A percentile compares a stretch with the other conserved stretches of the same genome.
Conservation (phyloP, 805 yeast species). For the Komagataella pastoris region DNA sequence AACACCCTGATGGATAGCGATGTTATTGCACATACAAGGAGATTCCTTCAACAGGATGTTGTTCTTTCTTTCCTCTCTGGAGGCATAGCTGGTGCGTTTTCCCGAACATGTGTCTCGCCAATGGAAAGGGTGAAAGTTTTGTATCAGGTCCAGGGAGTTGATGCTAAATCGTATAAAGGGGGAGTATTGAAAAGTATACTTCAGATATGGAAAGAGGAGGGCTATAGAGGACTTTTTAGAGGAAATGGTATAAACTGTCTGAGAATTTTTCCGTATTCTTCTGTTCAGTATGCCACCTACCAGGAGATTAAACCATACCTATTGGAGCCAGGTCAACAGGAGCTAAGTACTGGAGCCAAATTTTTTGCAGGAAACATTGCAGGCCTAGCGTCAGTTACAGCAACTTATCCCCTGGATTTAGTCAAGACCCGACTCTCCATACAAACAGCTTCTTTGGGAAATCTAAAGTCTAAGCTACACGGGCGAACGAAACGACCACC, state of each 20-base stretch:
- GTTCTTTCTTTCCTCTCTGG: slow-evolving; percentile 59
- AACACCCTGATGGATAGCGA: background rate
- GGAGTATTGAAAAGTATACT: slow-evolving; percentile 67
- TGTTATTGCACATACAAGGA: background rate
- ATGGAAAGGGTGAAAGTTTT: slow-evolving; percentile 89
- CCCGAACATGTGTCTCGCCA: slow-evolving; percentile 89
- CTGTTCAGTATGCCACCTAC: slow-evolving; percentile 84
- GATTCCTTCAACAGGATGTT: slow-evolving; percentile 28
- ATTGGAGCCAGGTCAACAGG: slow-evolving; percentile 10
- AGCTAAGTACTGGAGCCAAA: slow-evolving; percentile 42
- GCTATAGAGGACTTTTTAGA: slow-evolving; percentile 77
- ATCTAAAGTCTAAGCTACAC: slow-evolving; percentile 27
- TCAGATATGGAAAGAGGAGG: slow-evolving; percentile 82
- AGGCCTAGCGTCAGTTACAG: slow-evolving; percentile 67
- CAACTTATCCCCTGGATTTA: slow-evolving; percentile 86
- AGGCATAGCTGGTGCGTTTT: slow-evolving; percentile 68
- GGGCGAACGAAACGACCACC: slow-evolving; percentile 37
- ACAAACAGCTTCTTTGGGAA: slow-evolving; percentile 61
- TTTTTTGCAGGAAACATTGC: slow-evolving; percentile 69
- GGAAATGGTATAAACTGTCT: slow-evolving; percentile 89
- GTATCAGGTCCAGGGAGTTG: slow-evolving; percentile 69
- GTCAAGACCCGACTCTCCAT: slow-evolving; percentile 82
- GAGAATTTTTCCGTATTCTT: slow-evolving; percentile 85
- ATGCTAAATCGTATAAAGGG: slow-evolving; percentile 29
- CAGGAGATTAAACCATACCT: slow-evolving; percentile 39